Percentiles rank a stretch among this genome's conserved stretches.
These are phyloP conservation scores for Cyberlindnera euphorbiiphila DNA, from an alignment of 805 yeast species.

Conservation along the genomic window DNA sequence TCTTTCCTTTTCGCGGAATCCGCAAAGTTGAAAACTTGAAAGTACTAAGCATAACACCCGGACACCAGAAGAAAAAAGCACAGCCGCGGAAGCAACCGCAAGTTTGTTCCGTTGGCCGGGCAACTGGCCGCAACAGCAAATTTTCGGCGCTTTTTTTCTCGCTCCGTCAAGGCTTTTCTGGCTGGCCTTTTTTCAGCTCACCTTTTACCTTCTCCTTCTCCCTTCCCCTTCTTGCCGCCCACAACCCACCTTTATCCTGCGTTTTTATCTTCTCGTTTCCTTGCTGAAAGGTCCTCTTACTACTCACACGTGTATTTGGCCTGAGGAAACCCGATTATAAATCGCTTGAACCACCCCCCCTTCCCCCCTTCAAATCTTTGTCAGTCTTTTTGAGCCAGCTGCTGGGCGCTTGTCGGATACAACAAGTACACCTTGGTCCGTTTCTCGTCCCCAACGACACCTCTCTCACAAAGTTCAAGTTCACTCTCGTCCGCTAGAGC, in stretches of 20 bases:
- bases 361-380: neutral
- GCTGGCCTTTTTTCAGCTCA: too few species aligned
- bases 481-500: neutral
- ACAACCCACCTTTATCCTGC: conserved; percentile 2
- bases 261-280: conserved; percentile 16
- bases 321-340: conserved; percentile 25
- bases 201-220: neutral
- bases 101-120: too few species aligned
- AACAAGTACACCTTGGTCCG: conserved; percentile 3
- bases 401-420: conserved; percentile 1
- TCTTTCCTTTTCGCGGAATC: too few species aligned
- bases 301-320: conserved; percentile 19
- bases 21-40: too few species aligned
- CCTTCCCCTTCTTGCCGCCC: conserved; percentile 1
- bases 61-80: too few species aligned
- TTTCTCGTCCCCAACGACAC: neutral
- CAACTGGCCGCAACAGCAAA: too few species aligned
- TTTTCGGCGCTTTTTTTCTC: too few species aligned
- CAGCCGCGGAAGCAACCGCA: too few species aligned
- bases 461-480: too few species aligned
- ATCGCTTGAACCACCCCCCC: conserved; percentile 4
- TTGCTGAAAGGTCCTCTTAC: conserved; percentile 15
- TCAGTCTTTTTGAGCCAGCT: conserved; percentile 1
- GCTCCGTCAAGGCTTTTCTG: too few species aligned
- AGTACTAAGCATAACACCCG: too few species aligned